Conservation (phyloP, 441 rosid genomes). For the Biscutella laevigata region DNA sequence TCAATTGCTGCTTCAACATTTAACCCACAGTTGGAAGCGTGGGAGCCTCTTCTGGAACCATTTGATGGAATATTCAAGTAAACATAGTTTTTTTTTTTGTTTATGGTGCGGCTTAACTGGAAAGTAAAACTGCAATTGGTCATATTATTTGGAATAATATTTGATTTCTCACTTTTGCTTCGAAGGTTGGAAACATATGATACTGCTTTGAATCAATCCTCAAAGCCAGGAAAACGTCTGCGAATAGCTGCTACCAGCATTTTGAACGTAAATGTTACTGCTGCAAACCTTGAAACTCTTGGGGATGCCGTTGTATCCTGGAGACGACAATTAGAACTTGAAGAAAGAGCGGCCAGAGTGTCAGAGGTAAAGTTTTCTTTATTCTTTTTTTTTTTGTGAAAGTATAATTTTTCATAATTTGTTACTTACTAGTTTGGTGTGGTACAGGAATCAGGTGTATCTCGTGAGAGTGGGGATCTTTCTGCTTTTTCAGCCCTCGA, state of each 20-base stretch:
- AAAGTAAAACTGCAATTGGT: constrained; percentile 1
- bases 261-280: constrained; percentile 79
- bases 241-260: constrained; percentile 80
- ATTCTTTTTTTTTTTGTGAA: not conserved
- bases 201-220: constrained; percentile 44
- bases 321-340: constrained; percentile 89
- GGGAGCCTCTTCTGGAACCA: constrained; percentile 99
- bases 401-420: not conserved
- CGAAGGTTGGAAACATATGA: constrained; percentile 89
- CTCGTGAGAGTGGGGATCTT: constrained; percentile 45
- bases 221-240: constrained; percentile 73
- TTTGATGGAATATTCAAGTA: constrained; percentile 99
- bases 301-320: constrained; percentile 76
- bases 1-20: constrained; percentile 96
- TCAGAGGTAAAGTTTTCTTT: constrained; percentile 47
- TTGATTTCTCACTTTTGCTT: constrained; percentile 18
- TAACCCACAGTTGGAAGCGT: constrained; percentile 88
- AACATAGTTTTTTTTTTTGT: constrained; percentile 11
- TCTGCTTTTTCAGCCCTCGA: constrained; percentile 80
- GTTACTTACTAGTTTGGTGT: constrained; percentile 21
- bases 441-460: constrained; percentile 51
- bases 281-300: constrained; percentile 81
- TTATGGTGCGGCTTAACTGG: constrained; percentile 2
- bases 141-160: constrained; percentile 8
- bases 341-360: constrained; percentile 66